A percentile compares a stretch with the other conserved stretches of the same genome.
Conservation (phyloP, 495 filamentous ascomycete genomes). For the Trichoderma asperelloides region DNA sequence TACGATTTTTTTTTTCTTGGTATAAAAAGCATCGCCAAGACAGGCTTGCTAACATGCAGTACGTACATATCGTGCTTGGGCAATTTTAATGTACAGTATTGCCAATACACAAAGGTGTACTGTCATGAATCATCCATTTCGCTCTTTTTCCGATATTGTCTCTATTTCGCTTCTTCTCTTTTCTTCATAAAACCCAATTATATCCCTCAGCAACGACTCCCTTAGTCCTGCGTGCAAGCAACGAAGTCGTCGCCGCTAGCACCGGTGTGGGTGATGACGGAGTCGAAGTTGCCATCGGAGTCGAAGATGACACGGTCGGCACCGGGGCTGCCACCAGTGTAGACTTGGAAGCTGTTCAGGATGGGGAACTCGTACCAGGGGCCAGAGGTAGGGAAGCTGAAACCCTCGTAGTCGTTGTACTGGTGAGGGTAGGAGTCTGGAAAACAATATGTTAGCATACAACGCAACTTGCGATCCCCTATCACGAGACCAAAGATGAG, state of each 20-base stretch:
- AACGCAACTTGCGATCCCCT: background rate
- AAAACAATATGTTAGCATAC: slow-evolving; percentile 7
- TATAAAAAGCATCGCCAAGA: background rate
- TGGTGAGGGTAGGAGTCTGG: slow-evolving; percentile 55
- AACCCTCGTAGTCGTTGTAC: slow-evolving; percentile 69
- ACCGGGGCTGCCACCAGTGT: slow-evolving; percentile 57
- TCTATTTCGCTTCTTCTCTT: background rate
- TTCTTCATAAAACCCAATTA: background rate
- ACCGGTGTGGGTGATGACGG: slow-evolving; percentile 60
- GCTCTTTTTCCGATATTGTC: too few relatives aligned
- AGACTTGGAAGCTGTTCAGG: slow-evolving; percentile 40
- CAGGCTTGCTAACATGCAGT: slow-evolving; percentile 3
- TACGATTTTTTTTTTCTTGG: background rate
- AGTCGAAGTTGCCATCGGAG: slow-evolving; percentile 38
- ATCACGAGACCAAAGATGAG: background rate
- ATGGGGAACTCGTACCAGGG: slow-evolving; percentile 72
- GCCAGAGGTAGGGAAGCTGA: slow-evolving; percentile 45
- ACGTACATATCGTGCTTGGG: background rate
- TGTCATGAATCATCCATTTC: background rate
- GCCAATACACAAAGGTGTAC: background rate
- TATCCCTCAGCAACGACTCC: background rate
- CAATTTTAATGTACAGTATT: background rate
- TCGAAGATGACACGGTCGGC: slow-evolving; percentile 65
- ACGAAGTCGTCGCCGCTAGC: slow-evolving; percentile 60
- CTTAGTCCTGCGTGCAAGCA: slow-evolving; percentile 31